A percentile compares a stretch with the other conserved stretches of the same genome.
Conservation (phyloP, 1,139 yeast species). For the Nadsonia commutata region DNA sequence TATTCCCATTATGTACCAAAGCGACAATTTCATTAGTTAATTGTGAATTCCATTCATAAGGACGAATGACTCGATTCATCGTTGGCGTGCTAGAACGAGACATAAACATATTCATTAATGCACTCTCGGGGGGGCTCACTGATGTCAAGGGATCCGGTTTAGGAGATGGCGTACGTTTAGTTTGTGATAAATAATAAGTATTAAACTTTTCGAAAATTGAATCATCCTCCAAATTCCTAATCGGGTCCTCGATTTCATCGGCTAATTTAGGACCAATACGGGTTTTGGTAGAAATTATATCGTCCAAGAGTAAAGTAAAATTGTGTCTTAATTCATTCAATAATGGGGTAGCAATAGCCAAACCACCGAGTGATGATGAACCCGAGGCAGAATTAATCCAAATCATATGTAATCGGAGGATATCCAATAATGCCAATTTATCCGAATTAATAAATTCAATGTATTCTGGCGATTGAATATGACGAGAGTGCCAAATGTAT, state of each 20-base stretch:
- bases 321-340: constrained; percentile 9
- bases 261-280: constrained; percentile 5
- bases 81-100: neutral
- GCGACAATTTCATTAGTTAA: constrained; percentile 13
- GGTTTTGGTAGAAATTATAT: constrained; percentile 6
- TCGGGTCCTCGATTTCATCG: constrained; percentile 6
- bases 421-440: constrained; percentile 9
- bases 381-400: constrained; percentile 15
- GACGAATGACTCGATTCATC: neutral
- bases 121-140: neutral
- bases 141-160: neutral
- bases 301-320: constrained; percentile 11
- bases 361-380: constrained; percentile 12
- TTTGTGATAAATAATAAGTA: neutral
- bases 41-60: constrained; percentile 3
- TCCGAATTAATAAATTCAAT: constrained; percentile 5
- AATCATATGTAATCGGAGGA: constrained; percentile 12
- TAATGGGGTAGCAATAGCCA: constrained; percentile 13
- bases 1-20: constrained; percentile 9
- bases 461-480: constrained; percentile 3
- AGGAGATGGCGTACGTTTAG: neutral
- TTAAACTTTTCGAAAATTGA: constrained; percentile 7
- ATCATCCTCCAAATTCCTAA: constrained; percentile 7
- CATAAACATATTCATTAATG: neutral
- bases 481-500: constrained; percentile 11